Percentiles rank a stretch among this genome's conserved stretches.
Evolutionary conservation across 768 basidiomycete species (phyloP).

Genomic region (Tricholoma bakamatsutake): DNA sequence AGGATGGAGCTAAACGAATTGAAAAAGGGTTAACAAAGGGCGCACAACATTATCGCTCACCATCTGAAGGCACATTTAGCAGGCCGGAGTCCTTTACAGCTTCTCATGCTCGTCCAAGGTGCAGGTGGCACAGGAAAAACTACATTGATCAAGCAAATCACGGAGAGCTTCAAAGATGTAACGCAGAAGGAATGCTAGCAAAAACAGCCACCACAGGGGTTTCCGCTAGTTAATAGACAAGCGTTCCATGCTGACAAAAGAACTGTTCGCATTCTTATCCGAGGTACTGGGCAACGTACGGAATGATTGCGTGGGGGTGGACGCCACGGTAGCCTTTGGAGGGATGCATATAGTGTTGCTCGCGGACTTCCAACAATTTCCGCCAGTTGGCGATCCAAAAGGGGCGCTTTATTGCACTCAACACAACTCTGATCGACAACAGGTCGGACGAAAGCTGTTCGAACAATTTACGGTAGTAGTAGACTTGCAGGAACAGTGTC

Average conservation of each 20-base stretch:
- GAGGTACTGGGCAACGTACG: no score
- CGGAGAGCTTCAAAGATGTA: no score
- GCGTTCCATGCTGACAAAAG: no score
- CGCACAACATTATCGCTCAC: not conserved
- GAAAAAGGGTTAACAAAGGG: not conserved
- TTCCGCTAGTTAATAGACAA: no score
- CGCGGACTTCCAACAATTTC: no score
- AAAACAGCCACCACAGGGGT: no score
- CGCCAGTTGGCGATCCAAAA: not conserved
- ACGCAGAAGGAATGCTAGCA: no score
- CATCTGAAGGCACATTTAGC: not conserved
- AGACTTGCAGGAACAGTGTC: not conserved
- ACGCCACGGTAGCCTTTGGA: not conserved
- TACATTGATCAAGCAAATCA: conserved; percentile 23
- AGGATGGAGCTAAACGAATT: not conserved
- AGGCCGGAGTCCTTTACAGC: conserved; percentile 15
- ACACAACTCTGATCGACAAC: no score
- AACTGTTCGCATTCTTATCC: no score
- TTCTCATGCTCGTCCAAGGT: conserved; percentile 34
- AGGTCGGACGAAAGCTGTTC: not conserved
- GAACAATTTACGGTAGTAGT: not conserved
- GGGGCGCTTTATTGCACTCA: no score
- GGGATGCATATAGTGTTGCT: no score
- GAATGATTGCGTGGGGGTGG: no score
- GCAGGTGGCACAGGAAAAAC: conserved; percentile 43